phyloP scores from a whole-genome alignment of 495 filamentous ascomycete species.

The Penicillium pancosmium region DNA sequence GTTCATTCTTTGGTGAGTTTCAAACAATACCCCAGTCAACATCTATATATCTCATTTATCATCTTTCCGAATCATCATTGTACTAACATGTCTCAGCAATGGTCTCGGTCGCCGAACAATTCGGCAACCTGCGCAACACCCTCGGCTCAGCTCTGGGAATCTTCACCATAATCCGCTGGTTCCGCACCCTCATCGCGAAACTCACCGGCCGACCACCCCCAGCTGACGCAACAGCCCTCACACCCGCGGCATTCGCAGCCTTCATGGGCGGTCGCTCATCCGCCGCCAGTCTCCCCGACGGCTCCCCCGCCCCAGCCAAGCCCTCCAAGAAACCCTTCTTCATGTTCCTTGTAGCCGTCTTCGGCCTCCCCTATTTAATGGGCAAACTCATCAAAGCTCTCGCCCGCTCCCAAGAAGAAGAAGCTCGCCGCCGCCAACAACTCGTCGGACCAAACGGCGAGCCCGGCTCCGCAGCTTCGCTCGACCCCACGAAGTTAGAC shows the following conservation, averaged over 20 bases:
- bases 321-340: slow-evolving; percentile 93
- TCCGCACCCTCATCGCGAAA: slow-evolving; percentile 86
- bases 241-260: slow-evolving; percentile 83
- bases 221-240: slow-evolving; percentile 81
- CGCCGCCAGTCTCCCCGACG: slow-evolving; percentile 55
- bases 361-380: slow-evolving; percentile 95
- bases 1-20: slow-evolving; percentile 91
- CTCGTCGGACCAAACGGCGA: slow-evolving; percentile 55
- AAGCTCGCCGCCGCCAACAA: slow-evolving; percentile 62
- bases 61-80: neutral
- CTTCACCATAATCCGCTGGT: slow-evolving; percentile 93
- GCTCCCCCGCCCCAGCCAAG: slow-evolving; percentile 58
- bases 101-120: slow-evolving; percentile 97
- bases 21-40: neutral
- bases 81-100: slow-evolving; percentile 65
- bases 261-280: slow-evolving; percentile 62
- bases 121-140: slow-evolving; percentile 90
- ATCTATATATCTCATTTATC: neutral
- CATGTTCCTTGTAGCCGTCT: slow-evolving; percentile 92
- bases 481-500: slow-evolving; percentile 87
- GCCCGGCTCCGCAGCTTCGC: slow-evolving; percentile 42
- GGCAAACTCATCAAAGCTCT: slow-evolving; percentile 86
- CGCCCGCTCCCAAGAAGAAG: slow-evolving; percentile 80
- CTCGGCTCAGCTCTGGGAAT: slow-evolving; percentile 93
- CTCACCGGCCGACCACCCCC: slow-evolving; percentile 92